phyloP scores from a whole-genome alignment of 2,329 filamentous ascomycete genomes.

The Xylariomycetidae sp. region DNA sequence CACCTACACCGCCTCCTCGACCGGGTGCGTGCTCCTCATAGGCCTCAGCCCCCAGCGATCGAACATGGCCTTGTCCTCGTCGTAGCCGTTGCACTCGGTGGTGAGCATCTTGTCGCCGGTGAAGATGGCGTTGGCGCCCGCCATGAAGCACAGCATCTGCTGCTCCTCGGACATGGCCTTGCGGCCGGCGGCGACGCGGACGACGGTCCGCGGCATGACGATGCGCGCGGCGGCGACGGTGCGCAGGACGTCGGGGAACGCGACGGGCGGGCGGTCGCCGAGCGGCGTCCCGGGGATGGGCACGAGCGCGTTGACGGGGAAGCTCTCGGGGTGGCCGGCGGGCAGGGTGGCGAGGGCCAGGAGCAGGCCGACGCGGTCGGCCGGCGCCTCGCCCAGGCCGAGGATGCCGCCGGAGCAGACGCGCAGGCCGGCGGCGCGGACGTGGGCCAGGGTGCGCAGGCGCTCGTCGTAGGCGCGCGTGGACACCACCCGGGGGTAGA shows the following conservation, averaged over 20 bases:
- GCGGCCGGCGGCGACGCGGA: constrained; percentile 77
- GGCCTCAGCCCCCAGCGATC: constrained; percentile 73
- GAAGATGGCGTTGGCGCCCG: constrained; percentile 89
- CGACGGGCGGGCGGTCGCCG: constrained; percentile 64
- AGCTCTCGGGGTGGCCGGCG: constrained; percentile 78
- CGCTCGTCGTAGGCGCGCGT: constrained; percentile 85
- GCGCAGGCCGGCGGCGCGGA: constrained; percentile 79
- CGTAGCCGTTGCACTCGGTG: constrained; percentile 85
- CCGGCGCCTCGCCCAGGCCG: constrained; percentile 71
- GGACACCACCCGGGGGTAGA: constrained; percentile 80
- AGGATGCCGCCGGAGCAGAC: constrained; percentile 88
- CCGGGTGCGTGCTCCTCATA: no score
- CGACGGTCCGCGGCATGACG: constrained; percentile 78
- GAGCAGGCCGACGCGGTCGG: constrained; percentile 76
- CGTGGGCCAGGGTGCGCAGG: constrained; percentile 69
- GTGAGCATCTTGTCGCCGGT: constrained; percentile 95
- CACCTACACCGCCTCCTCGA: no score
- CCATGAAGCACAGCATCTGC: constrained; percentile 84
- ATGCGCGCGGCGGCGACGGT: constrained; percentile 80
- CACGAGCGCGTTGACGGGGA: constrained; percentile 86
- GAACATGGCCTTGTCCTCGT: constrained; percentile 82
- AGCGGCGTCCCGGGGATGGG: constrained; percentile 87
- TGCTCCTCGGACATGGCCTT: constrained; percentile 84
- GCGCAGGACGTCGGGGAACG: constrained; percentile 72
- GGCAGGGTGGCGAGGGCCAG: constrained; percentile 78